These are phyloP conservation scores for Pythium sukuiense DNA, from an alignment of 352 stramenopile genomes.

Conservation along the genomic window DNA sequence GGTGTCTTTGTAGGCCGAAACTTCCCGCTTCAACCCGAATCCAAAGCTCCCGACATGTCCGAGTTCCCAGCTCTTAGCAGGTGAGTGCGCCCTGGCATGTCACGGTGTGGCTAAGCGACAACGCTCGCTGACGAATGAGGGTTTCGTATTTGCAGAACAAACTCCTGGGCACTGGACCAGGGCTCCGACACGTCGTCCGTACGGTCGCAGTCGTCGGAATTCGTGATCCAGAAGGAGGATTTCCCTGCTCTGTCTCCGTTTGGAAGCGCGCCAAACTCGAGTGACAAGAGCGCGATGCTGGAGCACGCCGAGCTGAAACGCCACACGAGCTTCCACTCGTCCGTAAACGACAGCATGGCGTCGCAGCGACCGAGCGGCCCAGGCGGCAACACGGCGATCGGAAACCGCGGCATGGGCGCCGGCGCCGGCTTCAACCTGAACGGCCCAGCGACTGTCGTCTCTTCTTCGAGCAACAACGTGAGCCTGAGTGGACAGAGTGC, in stretches of 20 bases:
- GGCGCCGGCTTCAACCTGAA: conserved; percentile 4
- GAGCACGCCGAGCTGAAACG: conserved; percentile 54
- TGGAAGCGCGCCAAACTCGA: conserved; percentile 30
- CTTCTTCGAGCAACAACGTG: conserved; percentile 31
- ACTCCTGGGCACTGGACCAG: conserved; percentile 55
- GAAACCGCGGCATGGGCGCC: conserved; percentile 35
- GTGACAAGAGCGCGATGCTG: conserved; percentile 54
- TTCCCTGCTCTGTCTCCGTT: conserved; percentile 84
- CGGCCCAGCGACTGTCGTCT: neutral
- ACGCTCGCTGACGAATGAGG: neutral
- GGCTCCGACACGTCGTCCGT: conserved; percentile 34
- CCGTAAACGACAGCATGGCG: conserved; percentile 59
- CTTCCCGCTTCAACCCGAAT: conserved; percentile 54
- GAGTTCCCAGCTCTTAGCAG: conserved; percentile 70
- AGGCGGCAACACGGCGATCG: conserved; percentile 59
- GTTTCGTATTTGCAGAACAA: conserved; percentile 36
- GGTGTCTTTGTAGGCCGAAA: conserved; percentile 37
- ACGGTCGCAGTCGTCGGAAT: conserved; percentile 63
- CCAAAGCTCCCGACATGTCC: conserved; percentile 81
- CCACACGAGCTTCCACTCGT: conserved; percentile 72
- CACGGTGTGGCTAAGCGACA: too few relatives aligned
- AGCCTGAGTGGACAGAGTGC: conserved; percentile 53
- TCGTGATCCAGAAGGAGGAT: conserved; percentile 88
- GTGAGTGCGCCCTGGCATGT: neutral
- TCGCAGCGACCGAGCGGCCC: conserved; percentile 41